phyloP scores from a whole-genome alignment of 257 asterid genomes.

The Nicotiana paniculata region DNA sequence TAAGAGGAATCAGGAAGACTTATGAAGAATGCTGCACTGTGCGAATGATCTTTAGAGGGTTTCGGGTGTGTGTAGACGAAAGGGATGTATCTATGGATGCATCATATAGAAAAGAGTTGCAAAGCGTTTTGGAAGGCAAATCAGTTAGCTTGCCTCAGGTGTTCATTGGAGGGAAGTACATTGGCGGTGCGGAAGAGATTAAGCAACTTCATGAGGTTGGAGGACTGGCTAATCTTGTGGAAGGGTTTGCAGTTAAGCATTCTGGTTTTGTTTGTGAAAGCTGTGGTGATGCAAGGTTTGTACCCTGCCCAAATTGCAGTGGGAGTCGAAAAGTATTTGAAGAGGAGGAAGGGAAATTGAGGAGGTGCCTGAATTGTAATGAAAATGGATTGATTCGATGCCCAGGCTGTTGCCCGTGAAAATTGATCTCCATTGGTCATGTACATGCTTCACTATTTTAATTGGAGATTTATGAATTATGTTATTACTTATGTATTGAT shows the following conservation, averaged over 20 bases:
- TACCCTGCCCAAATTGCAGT: conserved; percentile 47
- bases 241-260: conserved; percentile 33
- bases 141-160: conserved; percentile 64
- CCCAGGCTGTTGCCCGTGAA: conserved; percentile 19
- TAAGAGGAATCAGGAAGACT: conserved; percentile 74
- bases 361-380: conserved; percentile 23
- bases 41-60: conserved; percentile 68
- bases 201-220: conserved; percentile 49
- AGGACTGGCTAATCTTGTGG: conserved; percentile 35
- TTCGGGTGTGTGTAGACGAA: conserved; percentile 73
- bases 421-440: background rate
- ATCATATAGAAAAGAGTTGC: conserved; percentile 63
- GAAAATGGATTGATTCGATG: conserved; percentile 34
- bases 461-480: background rate
- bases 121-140: conserved; percentile 55
- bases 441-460: background rate
- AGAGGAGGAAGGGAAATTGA: conserved; percentile 27
- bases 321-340: conserved; percentile 57
- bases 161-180: conserved; percentile 57
- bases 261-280: conserved; percentile 34
- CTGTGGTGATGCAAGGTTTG: conserved; percentile 50
- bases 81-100: conserved; percentile 82
- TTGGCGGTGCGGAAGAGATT: conserved; percentile 47
- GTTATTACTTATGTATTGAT: background rate
- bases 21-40: conserved; percentile 70